Base-by-base conservation (phyloP, 352 stramenopile genomes). In the Globisporangium viniferum region DNA sequence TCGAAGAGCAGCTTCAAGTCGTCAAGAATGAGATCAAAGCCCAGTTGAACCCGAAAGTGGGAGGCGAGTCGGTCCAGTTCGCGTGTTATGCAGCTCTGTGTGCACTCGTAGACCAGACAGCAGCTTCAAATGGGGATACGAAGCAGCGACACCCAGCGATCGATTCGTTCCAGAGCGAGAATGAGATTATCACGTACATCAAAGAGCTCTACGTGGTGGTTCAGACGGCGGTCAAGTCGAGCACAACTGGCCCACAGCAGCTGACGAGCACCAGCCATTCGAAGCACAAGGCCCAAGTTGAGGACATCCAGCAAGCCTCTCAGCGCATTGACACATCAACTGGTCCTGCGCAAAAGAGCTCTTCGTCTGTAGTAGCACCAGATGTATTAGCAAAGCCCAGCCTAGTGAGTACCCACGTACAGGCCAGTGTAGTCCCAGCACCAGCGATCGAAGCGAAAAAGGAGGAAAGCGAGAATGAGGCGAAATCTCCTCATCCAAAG, bases 71-170 rank as follows among this genome's bases (percentile, higher is more conserved):
- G n/a, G n/a, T 62, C 12, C 46, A 75, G 41, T 35, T 73, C 6
- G 77, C 76, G 8, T 73, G 79, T 1, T 88, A 88, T 53, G 56
- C 77, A 2, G 79, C 77, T 55, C 64, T 91, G 3, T 88, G 82
- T 55, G 83, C 77, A 27, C 76, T 91, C 15, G 70, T 66, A 3
- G 79, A 89, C 24, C 69, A 67, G 2, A 9, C 66, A 29, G 51
- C 39, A 9, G 27, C 18, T 4, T 46, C 22, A 22, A 59, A 24
- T 20, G 57, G 20, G 3, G 15, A 60, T 35, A 29, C 33, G 31
- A n/a, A 64, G 9, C 46, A 62, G 9, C 29, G 20, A 0, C 78
- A 86, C 57, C 80, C 77, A 0, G 18, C 59, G 6, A 24, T 76
- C 2, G 55, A 70, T 9, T 64, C 70, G 5, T 86, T 89, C 31